Evolutionary conservation across 164 flowering plant genomes (phyloP).

Genomic region (Vitis vinifera): DNA sequence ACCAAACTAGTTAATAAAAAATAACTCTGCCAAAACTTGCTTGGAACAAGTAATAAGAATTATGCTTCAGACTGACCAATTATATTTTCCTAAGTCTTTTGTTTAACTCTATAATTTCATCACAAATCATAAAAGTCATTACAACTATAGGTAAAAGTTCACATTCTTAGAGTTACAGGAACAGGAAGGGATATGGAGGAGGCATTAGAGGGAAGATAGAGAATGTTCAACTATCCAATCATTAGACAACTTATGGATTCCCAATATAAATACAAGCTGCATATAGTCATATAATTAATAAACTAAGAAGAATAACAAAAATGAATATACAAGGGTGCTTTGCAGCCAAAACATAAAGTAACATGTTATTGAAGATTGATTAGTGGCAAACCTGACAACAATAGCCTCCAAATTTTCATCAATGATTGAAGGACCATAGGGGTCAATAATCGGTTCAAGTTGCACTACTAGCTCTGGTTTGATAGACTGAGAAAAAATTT

Average conservation of each 20-base stretch:
- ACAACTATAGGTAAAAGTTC: not conserved
- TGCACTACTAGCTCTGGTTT: slow-evolving; percentile 75
- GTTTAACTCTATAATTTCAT: too few relatives aligned
- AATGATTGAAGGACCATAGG: slow-evolving; percentile 92
- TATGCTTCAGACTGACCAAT: too few relatives aligned
- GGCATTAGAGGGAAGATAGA: too few relatives aligned
- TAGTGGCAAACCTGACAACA: slow-evolving; percentile 71
- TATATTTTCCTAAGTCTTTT: too few relatives aligned
- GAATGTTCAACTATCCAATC: too few relatives aligned
- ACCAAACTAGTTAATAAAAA: slow-evolving; percentile 6
- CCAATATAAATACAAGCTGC: not conserved
- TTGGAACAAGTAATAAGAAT: not conserved
- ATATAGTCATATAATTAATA: not conserved
- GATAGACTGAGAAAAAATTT: slow-evolving; percentile 47
- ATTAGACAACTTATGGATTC: not conserved
- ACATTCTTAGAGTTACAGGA: not conserved
- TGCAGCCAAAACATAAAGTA: not conserved
- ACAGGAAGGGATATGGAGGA: not conserved
- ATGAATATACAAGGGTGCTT: not conserved
- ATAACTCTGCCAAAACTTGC: not conserved
- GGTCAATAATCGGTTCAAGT: slow-evolving; percentile 84
- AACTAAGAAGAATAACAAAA: not conserved
- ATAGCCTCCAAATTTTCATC: slow-evolving; percentile 92
- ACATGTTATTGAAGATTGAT: not conserved
- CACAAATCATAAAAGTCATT: too few relatives aligned